A percentile compares a stretch with the other conserved stretches of the same genome.
These are phyloP conservation scores for Strigomonas galati DNA, from an alignment of 208 protist species.

Conservation along the genomic window DNA sequence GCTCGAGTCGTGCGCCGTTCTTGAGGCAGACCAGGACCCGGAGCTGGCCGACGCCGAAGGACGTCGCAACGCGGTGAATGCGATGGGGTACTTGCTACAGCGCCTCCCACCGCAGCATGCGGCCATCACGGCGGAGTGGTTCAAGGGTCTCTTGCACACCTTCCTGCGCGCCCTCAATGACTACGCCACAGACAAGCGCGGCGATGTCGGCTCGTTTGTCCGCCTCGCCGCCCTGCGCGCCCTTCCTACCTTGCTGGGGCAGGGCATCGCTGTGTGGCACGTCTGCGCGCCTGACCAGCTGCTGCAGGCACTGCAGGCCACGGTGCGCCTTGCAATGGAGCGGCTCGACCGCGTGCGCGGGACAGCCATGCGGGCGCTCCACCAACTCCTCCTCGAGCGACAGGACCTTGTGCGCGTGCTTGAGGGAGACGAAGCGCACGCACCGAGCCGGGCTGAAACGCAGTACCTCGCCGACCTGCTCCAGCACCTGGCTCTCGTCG, in stretches of 20 bases:
- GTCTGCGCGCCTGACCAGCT: conserved; percentile 17
- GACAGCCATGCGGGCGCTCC: conserved; percentile 42
- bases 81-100: conserved; percentile 43
- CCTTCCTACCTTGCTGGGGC: conserved; percentile 47
- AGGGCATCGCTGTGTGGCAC: conserved; percentile 20
- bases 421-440: neutral
- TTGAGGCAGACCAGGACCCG: conserved; percentile 29
- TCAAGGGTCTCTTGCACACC: conserved; percentile 34
- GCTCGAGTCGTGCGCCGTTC: conserved; percentile 18
- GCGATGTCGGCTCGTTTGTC: conserved; percentile 98
- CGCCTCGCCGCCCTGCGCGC: conserved; percentile 84
- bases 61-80: conserved; percentile 85
- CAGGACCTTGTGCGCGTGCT: conserved; percentile 8
- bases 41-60: conserved; percentile 86
- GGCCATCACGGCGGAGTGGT: conserved; percentile 24
- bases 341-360: conserved; percentile 91
- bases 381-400: neutral
- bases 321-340: conserved; percentile 85
- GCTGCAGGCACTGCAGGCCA: conserved; percentile 39
- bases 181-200: conserved; percentile 94
- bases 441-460: neutral
- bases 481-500: neutral
- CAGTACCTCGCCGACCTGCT: conserved; percentile 1
- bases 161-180: conserved; percentile 79
- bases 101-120: conserved; percentile 18